Conservation (phyloP, 2,329 filamentous ascomycete species). For the Graphilbum fragrans region DNA sequence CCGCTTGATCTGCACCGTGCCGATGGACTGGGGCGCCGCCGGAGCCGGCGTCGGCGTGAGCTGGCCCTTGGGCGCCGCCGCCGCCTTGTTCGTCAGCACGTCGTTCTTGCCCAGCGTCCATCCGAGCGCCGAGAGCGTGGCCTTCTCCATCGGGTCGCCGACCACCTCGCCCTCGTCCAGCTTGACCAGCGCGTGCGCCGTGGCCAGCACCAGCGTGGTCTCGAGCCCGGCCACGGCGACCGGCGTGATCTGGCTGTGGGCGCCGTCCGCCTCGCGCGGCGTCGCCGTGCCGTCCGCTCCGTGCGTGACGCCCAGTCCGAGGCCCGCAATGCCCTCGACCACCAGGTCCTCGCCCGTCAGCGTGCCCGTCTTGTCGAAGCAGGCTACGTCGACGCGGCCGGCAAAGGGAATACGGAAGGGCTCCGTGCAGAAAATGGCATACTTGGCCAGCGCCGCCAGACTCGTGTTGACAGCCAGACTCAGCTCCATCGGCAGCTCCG, state of each 20-base stretch:
- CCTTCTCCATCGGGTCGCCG: constrained; percentile 98
- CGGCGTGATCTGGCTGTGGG: constrained; percentile 65
- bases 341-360: constrained; percentile 93
- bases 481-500: constrained; percentile 95
- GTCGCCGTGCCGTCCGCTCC: constrained; percentile 42
- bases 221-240: constrained; percentile 62
- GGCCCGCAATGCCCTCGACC: constrained; percentile 89
- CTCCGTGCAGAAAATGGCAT: constrained; percentile 96
- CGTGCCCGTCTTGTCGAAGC: constrained; percentile 98
- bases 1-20: constrained; percentile 86
- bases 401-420: constrained; percentile 97
- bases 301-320: constrained; percentile 51
- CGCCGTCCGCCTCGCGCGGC: constrained; percentile 61
- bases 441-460: constrained; percentile 85
- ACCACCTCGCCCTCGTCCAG: constrained; percentile 95
- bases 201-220: constrained; percentile 86
- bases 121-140: constrained; percentile 76
- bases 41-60: too few species aligned
- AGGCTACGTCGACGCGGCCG: constrained; percentile 88
- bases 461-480: constrained; percentile 96
- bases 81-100: constrained; percentile 57
- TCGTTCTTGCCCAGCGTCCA: constrained; percentile 92
- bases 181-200: constrained; percentile 89
- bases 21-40: constrained; percentile 39
- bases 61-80: too few species aligned